These are phyloP conservation scores for Corynespora cassiicola DNA, from an alignment of 2,329 filamentous ascomycete genomes.

Conservation along the genomic window DNA sequence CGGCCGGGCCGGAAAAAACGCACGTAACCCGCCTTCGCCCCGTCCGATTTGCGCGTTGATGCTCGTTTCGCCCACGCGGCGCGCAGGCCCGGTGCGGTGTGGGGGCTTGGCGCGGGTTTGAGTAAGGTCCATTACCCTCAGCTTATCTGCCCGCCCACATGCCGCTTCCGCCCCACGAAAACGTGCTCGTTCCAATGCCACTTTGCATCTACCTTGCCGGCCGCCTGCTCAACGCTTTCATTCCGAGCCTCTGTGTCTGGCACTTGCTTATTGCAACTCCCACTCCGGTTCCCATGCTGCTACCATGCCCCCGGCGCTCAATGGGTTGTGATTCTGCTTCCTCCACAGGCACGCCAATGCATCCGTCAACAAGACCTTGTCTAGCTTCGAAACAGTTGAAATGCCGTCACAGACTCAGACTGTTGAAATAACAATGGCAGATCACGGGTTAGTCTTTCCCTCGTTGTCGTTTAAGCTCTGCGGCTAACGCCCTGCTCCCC, in stretches of 20 bases:
- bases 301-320: slow-evolving; percentile 13
- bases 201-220: slow-evolving; percentile 19
- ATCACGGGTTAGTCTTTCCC: slow-evolving; percentile 25
- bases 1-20: slow-evolving; percentile 17
- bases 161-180: slow-evolving; percentile 33
- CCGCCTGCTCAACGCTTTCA: slow-evolving; percentile 13
- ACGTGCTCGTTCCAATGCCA: slow-evolving; percentile 21
- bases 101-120: slow-evolving; percentile 18
- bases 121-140: slow-evolving; percentile 21
- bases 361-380: slow-evolving; percentile 20
- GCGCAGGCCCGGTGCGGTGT: slow-evolving; percentile 5
- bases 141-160: slow-evolving; percentile 25
- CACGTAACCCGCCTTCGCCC: slow-evolving; percentile 7
- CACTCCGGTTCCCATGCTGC: slow-evolving; percentile 14
- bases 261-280: slow-evolving; percentile 19
- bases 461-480: slow-evolving; percentile 1
- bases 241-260: slow-evolving; percentile 9
- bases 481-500: slow-evolving; percentile 18
- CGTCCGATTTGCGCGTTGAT: slow-evolving; percentile 9
- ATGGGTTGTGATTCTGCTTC: slow-evolving; percentile 21
- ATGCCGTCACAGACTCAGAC: slow-evolving; percentile 26
- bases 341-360: slow-evolving; percentile 26
- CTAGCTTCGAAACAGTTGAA: slow-evolving; percentile 12
- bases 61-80: slow-evolving; percentile 13
- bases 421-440: slow-evolving; percentile 30